Evolutionary conservation across 768 basidiomycete species (phyloP), one percentile per base, ranked within the genome.

Genomic region (Mycena vulgaris): DNA sequence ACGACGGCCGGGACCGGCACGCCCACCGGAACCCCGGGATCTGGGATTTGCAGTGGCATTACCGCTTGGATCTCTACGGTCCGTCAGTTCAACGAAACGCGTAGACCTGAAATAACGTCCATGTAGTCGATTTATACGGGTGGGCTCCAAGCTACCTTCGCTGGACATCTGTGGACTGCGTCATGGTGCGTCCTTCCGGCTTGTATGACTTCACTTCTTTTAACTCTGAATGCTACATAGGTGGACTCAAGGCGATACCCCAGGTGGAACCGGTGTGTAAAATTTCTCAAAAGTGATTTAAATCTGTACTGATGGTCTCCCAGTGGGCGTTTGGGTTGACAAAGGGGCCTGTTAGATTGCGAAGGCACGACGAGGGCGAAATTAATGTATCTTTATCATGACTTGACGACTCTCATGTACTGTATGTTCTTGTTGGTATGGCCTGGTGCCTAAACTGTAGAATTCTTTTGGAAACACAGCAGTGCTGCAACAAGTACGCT

Each of bases 191-290:
- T 21, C 25, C 5, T 30, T 3, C 2, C 6, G 30, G 28, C 33
- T 17, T 35, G n/a, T 13, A 3, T n/a, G 23, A 47, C 4, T 40
- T 17, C 27, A 33, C 16, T 8, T n/a, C 14, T 17, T 33, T 35
- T n/a, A 9, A n/a, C 45, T 21, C 23, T 8, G 23, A 49, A 31
- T 53, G n/a, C 13, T 48, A 28, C 16, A 21, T 47, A 79, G 79
- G 80, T 90, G 89, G 90, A 89, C 89, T 8, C 80, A 88, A 72
- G 85, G 81, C 28, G 89, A 92, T 68, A 85, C 80, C 49, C 90
- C 89, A 17, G 89, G 89, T 69, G 85, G 84, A 8, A 58, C 83
- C 59, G 85, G 87, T 87, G 69, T 64, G 85, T 78, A n/a, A n/a
- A n/a, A 37, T 51, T 40, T 16, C 30, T 5, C 66, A 30, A 39